phyloP scores from a whole-genome alignment of 306 rosid genomes.

The Vigna trinervia region DNA sequence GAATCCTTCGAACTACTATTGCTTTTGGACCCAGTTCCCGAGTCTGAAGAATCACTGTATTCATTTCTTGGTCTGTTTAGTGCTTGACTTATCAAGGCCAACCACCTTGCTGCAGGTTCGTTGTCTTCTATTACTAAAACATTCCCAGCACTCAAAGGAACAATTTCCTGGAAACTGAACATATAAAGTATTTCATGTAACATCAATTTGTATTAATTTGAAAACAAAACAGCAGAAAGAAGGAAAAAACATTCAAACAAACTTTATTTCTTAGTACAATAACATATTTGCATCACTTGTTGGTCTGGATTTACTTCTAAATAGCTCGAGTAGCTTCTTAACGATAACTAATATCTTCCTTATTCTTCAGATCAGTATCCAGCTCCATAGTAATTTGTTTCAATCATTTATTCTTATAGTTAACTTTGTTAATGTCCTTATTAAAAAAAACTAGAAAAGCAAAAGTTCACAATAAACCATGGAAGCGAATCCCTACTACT shows the following conservation, averaged over 20 bases:
- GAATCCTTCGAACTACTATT: slow-evolving; percentile 48
- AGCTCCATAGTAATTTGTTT: neutral
- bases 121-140: slow-evolving; percentile 89
- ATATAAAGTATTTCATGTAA: slow-evolving; percentile 18
- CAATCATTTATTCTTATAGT: neutral
- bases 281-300: no score
- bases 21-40: slow-evolving; percentile 47
- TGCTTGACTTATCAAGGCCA: slow-evolving; percentile 74
- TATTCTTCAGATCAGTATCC: neutral
- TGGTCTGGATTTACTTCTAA: no score
- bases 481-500: no score
- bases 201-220: slow-evolving; percentile 24
- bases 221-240: neutral
- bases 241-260: no score
- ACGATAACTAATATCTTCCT: no score
- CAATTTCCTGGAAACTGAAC: slow-evolving; percentile 90
- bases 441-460: neutral
- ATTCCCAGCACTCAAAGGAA: slow-evolving; percentile 91
- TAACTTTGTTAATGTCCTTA: neutral
- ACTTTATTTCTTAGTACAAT: no score
- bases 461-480: neutral
- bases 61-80: slow-evolving; percentile 66
- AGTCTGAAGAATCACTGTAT: slow-evolving; percentile 44
- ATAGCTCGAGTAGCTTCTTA: no score
- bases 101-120: slow-evolving; percentile 95